Percentiles rank a stretch among this genome's conserved stretches.
Conservation (phyloP, 352 stramenopile species). For the Globisporangium sylvaticum region DNA sequence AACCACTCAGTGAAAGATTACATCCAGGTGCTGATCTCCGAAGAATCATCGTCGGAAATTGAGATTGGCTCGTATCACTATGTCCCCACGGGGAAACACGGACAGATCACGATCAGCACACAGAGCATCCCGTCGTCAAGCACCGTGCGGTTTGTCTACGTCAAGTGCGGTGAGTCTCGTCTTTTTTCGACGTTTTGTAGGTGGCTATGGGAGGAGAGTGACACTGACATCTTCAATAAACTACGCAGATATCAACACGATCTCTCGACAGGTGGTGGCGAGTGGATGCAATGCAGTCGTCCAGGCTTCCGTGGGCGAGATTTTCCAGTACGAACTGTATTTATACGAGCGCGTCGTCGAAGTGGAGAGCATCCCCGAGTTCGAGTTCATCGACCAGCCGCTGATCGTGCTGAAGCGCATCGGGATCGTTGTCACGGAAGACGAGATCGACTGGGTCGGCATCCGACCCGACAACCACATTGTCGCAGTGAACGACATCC, state of each 20-base stretch:
- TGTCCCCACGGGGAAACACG: slow-evolving; percentile 53
- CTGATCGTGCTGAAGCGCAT: slow-evolving; percentile 85
- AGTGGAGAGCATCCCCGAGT: slow-evolving; percentile 83
- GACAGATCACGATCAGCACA: slow-evolving; percentile 76
- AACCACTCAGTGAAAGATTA: slow-evolving; percentile 85
- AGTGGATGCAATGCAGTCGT: slow-evolving; percentile 84
- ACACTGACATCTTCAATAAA: too few species aligned
- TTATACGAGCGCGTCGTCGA: slow-evolving; percentile 87
- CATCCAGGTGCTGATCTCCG: slow-evolving; percentile 78
- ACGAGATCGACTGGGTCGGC: slow-evolving; percentile 77
- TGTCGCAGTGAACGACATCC: slow-evolving; percentile 84
- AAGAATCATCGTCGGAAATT: slow-evolving; percentile 67
- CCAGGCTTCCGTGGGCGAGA: slow-evolving; percentile 78
- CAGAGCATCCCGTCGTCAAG: slow-evolving; percentile 61
- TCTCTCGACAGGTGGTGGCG: slow-evolving; percentile 75
- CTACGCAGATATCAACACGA: slow-evolving; percentile 89
- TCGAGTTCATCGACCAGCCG: slow-evolving; percentile 85
- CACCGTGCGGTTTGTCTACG: slow-evolving; percentile 81
- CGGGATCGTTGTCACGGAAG: slow-evolving; percentile 63
- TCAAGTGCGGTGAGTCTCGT: slow-evolving; percentile 66
- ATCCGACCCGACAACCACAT: slow-evolving; percentile 84
- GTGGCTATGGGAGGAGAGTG: not conserved
- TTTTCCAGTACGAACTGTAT: slow-evolving; percentile 88
- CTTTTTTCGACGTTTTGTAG: not conserved
- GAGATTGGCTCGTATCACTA: slow-evolving; percentile 78